Percentiles rank a stretch among this genome's conserved stretches.
Conservation (phyloP, 768 basidiomycete species). For the Trametes cinnabarina region DNA sequence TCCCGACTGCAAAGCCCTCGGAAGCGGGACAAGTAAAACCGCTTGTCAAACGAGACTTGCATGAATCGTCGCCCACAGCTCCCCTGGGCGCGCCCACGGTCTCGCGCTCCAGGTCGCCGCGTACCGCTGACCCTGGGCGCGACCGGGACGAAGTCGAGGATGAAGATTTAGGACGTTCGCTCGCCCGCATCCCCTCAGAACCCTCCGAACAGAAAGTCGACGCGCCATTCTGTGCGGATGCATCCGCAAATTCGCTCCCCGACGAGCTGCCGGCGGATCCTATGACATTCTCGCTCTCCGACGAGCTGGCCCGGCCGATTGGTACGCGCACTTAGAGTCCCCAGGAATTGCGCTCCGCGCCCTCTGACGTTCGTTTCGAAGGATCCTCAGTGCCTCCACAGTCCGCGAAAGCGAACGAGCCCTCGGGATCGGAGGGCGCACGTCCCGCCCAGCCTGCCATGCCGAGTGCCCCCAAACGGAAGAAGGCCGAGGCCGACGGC, state of each 20-base stretch:
- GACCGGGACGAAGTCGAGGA: slow-evolving; percentile 6
- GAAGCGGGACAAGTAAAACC: not conserved
- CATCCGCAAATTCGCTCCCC: not conserved
- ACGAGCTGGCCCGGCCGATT: slow-evolving; percentile 6
- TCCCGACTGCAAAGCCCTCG: not conserved
- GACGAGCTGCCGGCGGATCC: not conserved
- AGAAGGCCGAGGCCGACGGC: slow-evolving; percentile 8
- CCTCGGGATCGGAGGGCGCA: not conserved
- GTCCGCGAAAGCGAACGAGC: not conserved
- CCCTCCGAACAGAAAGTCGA: not conserved
- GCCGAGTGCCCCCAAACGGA: slow-evolving; percentile 15
- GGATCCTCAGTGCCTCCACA: not conserved
- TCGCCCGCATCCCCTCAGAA: not conserved
- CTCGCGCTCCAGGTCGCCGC: not conserved
- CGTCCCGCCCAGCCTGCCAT: not conserved
- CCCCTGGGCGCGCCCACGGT: not conserved
- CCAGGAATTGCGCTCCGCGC: not conserved
- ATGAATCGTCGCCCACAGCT: not conserved
- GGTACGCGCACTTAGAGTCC: not conserved
- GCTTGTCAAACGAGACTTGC: not conserved
- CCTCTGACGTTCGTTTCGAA: not conserved
- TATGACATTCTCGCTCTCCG: slow-evolving; percentile 7
- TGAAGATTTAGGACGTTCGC: slow-evolving; percentile 20
- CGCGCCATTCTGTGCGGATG: slow-evolving; percentile 1
- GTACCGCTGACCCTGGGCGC: not conserved